Base-by-base conservation (phyloP, 163 green algal species). In the Chlorella variabilis region DNA sequence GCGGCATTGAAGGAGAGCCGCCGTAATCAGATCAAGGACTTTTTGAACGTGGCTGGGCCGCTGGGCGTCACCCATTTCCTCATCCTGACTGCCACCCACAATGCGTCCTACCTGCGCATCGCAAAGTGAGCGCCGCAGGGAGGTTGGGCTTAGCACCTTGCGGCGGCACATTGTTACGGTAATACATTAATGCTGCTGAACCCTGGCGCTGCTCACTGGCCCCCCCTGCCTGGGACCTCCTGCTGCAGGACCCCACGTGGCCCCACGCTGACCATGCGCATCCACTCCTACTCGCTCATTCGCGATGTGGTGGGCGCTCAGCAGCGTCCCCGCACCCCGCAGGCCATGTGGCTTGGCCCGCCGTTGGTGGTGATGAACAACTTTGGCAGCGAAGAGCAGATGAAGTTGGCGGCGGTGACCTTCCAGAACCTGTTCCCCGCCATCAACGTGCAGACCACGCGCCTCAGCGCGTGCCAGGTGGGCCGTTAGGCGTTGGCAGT, bases 361-460 rank as follows among this genome's bases (percentile, higher is more conserved):
- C 97, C 97, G 2, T 90, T 99, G 77, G 93, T 99, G 70, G 97
- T 99, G 61, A 90, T 99, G 82, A 98, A 98, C 89, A 95, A 95
- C 82, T 98, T 99, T 80, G 74, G 70, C 11, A 63, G 77, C 4
- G 38, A 75, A 31, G 88, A 97, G 84, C 91, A 96, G 68, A 89
- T 98, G 51, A 93, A 94, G 78, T 88, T 99, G 80, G 88, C 90
- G 13, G 90, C 89, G 18, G 83, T 86, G 8, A 89, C 97, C 70
- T 95, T 98, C 66, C 96, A 99, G 89, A 97, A 96, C 85, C 90
- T 99, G 80, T 99, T 99, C 84, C 97, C 97, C 0, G 48, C 94
- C 69, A 97, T 99, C 88, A 96, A 99, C 83, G 95, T 99, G 21
- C 69, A 69, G 66, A 94, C 82, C 36, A 91, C 92, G 29, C 91